Percentiles rank a stretch among this genome's conserved stretches.
phyloP scores from a whole-genome alignment of 108 stramenopile species.

The Pseudonitzschia multiseries region DNA sequence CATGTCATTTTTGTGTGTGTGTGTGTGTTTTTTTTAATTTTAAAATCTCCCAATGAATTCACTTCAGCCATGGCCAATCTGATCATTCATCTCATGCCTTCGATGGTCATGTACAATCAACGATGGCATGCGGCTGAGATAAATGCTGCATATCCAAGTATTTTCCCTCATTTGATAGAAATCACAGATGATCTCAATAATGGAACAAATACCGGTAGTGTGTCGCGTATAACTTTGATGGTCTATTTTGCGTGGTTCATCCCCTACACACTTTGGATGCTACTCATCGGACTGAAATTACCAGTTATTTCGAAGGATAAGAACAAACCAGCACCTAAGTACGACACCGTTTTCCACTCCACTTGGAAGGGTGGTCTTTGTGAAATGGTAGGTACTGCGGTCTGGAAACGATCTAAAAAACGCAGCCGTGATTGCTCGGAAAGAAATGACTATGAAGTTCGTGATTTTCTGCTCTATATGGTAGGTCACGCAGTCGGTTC shows the following conservation, averaged over 20 bases:
- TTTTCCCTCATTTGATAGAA: conserved; percentile 42
- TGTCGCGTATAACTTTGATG: conserved; percentile 43
- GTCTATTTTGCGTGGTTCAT: conserved; percentile 60
- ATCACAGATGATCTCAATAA: conserved; percentile 25
- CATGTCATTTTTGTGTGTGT: neutral
- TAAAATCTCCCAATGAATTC: neutral
- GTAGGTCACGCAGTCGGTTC: conserved; percentile 32
- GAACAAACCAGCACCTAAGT: conserved; percentile 34
- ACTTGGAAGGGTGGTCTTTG: conserved; percentile 42
- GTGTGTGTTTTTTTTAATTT: too few relatives aligned
- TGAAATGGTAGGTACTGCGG: conserved; percentile 37
- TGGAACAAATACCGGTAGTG: conserved; percentile 6
- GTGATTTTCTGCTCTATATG: conserved; percentile 62
- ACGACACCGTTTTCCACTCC: conserved; percentile 61
- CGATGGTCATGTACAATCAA: conserved; percentile 56
- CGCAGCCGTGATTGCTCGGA: conserved; percentile 43
- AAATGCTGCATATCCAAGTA: conserved; percentile 40
- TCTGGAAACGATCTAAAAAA: conserved; percentile 44
- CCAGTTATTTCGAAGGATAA: conserved; percentile 36
- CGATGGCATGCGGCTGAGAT: conserved; percentile 47
- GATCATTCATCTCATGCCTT: conserved; percentile 61
- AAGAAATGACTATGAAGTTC: conserved; percentile 48
- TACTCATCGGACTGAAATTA: conserved; percentile 50
- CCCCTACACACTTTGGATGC: conserved; percentile 52
- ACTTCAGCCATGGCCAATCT: conserved; percentile 23